phyloP scores from a whole-genome alignment of 2,329 filamentous ascomycete genomes.

The Xylariales sp. region DNA sequence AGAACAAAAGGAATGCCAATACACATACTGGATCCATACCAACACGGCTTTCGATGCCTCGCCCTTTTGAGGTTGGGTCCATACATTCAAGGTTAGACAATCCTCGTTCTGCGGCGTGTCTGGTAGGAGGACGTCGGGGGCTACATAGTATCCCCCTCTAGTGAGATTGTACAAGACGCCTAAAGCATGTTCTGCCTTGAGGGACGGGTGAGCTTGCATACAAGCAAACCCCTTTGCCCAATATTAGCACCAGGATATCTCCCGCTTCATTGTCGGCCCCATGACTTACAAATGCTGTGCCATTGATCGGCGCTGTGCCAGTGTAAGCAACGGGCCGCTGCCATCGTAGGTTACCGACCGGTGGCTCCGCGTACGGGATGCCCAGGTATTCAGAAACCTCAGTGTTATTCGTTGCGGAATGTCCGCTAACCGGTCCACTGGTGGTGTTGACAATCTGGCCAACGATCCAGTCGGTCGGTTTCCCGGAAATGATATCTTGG shows the following conservation, averaged over 20 bases:
- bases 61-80: conserved; percentile 19
- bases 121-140: conserved; percentile 2
- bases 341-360: conserved; percentile 7
- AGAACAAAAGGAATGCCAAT: background rate
- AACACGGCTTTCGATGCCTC: conserved; percentile 12
- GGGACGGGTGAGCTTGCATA: conserved; percentile 6
- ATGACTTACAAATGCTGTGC: conserved; percentile 2
- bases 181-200: conserved; percentile 3
- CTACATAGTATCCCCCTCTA: conserved; percentile 2
- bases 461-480: background rate
- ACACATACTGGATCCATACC: conserved; percentile 12
- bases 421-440: conserved; percentile 7
- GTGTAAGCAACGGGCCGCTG: conserved; percentile 1
- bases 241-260: background rate
- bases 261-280: background rate
- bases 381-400: conserved; percentile 8
- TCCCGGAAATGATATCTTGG: background rate
- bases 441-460: conserved; percentile 8
- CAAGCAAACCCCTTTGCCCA: background rate
- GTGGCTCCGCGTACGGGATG: conserved; percentile 8
- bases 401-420: background rate
- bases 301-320: conserved; percentile 1
- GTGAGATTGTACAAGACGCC: conserved; percentile 1
- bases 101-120: conserved; percentile 28
- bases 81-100: conserved; percentile 34